Conservation (phyloP, 1,284 basidiomycete species). For the Puccinia novopanici region DNA sequence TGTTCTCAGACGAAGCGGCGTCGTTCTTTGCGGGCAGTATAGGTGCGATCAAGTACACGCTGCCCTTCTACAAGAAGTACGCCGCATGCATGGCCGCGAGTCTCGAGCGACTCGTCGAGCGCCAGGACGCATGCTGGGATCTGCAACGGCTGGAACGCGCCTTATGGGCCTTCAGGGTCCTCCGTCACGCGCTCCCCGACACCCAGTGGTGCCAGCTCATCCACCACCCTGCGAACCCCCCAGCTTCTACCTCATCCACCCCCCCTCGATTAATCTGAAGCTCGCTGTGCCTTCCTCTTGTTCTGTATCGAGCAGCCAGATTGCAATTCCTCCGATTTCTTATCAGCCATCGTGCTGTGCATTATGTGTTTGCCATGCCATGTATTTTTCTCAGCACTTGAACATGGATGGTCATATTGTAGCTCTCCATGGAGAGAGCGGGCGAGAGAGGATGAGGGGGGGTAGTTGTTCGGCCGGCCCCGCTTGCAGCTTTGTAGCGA, state of each 20-base stretch:
- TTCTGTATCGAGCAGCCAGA: background rate
- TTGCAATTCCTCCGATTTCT: too few relatives aligned
- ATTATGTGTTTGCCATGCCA: too few relatives aligned
- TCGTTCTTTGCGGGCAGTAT: slow-evolving; percentile 16
- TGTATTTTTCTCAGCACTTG: too few relatives aligned
- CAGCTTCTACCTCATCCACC: too few relatives aligned
- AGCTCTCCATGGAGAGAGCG: too few relatives aligned
- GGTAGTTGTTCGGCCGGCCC: too few relatives aligned
- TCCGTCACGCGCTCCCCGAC: background rate
- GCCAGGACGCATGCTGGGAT: slow-evolving; percentile 4
- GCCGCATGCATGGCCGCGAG: background rate
- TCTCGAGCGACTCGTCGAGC: slow-evolving; percentile 1
- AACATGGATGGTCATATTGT: too few relatives aligned
- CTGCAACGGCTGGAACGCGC: slow-evolving; percentile 10
- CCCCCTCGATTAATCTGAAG: too few relatives aligned
- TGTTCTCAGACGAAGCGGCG: slow-evolving; percentile 47
- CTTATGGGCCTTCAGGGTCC: slow-evolving; percentile 21
- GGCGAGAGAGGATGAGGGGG: too few relatives aligned
- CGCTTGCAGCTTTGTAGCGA: too few relatives aligned
- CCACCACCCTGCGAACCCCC: background rate
- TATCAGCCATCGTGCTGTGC: too few relatives aligned
- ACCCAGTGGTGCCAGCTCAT: background rate
- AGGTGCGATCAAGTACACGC: slow-evolving; percentile 22
- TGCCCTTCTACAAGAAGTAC: slow-evolving; percentile 27
- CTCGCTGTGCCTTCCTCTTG: too few relatives aligned